Evolutionary conservation across 345 rosid species (phyloP).

Genomic region (Aquilaria malaccensis): DNA sequence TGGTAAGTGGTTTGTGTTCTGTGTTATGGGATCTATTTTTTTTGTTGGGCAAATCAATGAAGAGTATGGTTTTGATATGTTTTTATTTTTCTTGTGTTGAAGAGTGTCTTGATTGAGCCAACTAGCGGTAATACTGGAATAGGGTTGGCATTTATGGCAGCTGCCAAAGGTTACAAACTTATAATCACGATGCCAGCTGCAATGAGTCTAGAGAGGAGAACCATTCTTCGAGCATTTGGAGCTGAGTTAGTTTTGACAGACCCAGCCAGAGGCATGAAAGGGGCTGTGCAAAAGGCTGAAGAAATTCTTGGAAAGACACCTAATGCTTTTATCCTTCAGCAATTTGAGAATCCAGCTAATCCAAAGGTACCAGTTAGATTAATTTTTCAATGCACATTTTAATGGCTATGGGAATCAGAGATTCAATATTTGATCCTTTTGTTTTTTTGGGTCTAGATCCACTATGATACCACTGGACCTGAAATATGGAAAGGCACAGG

Average conservation of each 20-base stretch:
- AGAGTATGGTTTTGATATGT: slow-evolving; percentile 7
- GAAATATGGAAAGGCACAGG: slow-evolving; percentile 58
- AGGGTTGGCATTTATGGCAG: slow-evolving; percentile 72
- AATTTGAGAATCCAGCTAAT: slow-evolving; percentile 67
- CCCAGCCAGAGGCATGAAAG: slow-evolving; percentile 63
- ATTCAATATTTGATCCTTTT: background rate
- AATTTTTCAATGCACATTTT: slow-evolving; percentile 1
- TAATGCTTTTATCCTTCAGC: slow-evolving; percentile 54
- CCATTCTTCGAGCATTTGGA: slow-evolving; percentile 70
- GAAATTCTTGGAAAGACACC: slow-evolving; percentile 55
- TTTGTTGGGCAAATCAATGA: background rate
- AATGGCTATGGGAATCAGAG: background rate
- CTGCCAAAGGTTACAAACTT: slow-evolving; percentile 66
- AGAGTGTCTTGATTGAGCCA: slow-evolving; percentile 74
- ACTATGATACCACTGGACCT: slow-evolving; percentile 64
- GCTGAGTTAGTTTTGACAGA: slow-evolving; percentile 71
- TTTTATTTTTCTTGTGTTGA: slow-evolving; percentile 14
- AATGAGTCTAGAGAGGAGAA: slow-evolving; percentile 85
- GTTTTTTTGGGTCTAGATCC: slow-evolving; percentile 31
- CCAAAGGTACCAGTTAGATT: slow-evolving; percentile 47
- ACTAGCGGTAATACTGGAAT: slow-evolving; percentile 71
- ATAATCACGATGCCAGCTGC: slow-evolving; percentile 77
- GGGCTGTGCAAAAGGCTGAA: slow-evolving; percentile 66
- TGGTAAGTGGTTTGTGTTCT: no score
- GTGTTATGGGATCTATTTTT: background rate